Evolutionary conservation across 371 early-diverging fungal genomes (phyloP).

Genomic region (Mortierella sp.): DNA sequence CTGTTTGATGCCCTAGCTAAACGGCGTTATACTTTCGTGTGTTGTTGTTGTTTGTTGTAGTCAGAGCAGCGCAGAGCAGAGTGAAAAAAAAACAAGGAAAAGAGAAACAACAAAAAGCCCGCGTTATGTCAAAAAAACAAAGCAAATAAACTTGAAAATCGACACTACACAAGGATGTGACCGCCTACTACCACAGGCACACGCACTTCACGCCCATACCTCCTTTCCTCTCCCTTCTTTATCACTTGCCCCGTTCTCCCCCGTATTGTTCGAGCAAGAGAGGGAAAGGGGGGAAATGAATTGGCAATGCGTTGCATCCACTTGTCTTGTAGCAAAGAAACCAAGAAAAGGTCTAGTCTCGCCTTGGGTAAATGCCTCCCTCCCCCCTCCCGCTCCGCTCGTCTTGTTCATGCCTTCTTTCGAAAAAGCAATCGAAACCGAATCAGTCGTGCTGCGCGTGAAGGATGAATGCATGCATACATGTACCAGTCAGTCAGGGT

Average conservation of each 20-base stretch:
- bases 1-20: not conserved
- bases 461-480: not conserved
- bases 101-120: too few relatives aligned
- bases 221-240: not conserved
- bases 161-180: not conserved
- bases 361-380: not conserved
- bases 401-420: too few relatives aligned
- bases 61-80: not conserved
- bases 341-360: not conserved
- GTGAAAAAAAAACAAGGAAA: not conserved
- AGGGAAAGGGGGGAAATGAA: too few relatives aligned
- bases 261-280: not conserved
- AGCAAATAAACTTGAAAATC: not conserved
- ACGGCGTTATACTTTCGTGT: not conserved
- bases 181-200: not conserved
- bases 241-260: not conserved
- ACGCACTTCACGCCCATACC: not conserved
- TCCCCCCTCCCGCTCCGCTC: not conserved
- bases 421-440: not conserved
- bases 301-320: too few relatives aligned
- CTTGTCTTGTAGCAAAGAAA: not conserved
- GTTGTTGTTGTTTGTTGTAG: not conserved
- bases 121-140: not conserved
- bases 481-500: too few relatives aligned
- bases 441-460: not conserved